Evolutionary conservation across 23 red algal genomes (phyloP), one percentile per base, ranked within the genome.

Genomic region (Agarophyton chilense): DNA sequence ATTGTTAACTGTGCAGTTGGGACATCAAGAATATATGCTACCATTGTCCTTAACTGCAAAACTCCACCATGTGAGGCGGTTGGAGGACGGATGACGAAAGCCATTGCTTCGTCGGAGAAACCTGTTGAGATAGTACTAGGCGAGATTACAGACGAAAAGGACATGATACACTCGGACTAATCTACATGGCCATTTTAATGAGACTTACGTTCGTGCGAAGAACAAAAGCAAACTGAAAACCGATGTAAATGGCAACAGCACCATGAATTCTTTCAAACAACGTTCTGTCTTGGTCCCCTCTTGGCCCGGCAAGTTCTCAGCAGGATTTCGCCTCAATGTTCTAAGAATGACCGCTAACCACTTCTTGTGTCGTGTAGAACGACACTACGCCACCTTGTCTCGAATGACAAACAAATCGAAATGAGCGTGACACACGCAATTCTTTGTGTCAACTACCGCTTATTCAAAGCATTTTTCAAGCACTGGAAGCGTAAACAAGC

Each of bases 41-140:
- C 76, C 4, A 43, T 80, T 45, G 52, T 80, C 38, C 76, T 58
- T 25, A 80, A 80, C 28, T 80, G 76, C 32, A 36, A 52, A 58
- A 26, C 57, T 2, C 51, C 47, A 26, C 76, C 76, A 16, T 80
- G 76, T 44, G 76, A 80, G 28, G 50, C 76, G 4, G 47, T 61
- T 9, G 76, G 76, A 1, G 76, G 76, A 41, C 76, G 76, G 1
- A 32, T 80, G 52, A 36, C 33, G 2, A 56, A 52, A 39, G 76
- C 52, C 76, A 80, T 80, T 41, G 51, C 47, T 45, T 58, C 52
- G 19, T 58, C 52, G 10, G 76, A 80, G 36, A 61, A 56, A 34
- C 52, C 76, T 10, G n/a, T 80, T 56, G 76, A 80, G 6, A 58
- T 80, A 4, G 41, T 51, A 43, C 52, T 80, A 19, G 76, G 76